phyloP scores from a whole-genome alignment of 2,329 filamentous ascomycete species.

The Exophiala viscosa region DNA sequence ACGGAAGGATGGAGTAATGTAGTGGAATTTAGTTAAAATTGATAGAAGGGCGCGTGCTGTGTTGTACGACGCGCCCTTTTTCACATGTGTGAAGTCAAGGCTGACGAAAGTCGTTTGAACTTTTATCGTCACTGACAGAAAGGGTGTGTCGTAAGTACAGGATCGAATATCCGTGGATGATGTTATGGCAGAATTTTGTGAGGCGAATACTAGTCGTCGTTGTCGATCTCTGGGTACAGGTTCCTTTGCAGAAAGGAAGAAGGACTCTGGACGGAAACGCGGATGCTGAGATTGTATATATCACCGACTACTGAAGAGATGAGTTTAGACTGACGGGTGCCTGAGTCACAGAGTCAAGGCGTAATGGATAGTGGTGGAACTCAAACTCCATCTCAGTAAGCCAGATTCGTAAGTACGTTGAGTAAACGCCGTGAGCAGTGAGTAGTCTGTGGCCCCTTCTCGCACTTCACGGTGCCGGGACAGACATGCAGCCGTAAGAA shows the following conservation, averaged over 20 bases:
- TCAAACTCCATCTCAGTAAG: conserved; percentile 8
- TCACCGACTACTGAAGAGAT: background rate
- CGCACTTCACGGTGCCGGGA: background rate
- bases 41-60: background rate
- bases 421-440: conserved; percentile 8
- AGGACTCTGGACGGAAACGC: background rate
- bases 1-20: conserved; percentile 12
- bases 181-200: conserved; percentile 13
- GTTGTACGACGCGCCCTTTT: background rate
- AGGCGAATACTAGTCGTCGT: background rate
- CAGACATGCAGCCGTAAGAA: background rate
- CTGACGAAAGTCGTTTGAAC: conserved; percentile 10
- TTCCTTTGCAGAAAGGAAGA: background rate
- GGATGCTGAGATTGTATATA: conserved; percentile 13
- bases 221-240: no score
- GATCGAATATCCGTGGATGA: no score
- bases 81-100: conserved; percentile 10
- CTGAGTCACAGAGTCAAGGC: conserved; percentile 17
- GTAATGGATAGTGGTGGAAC: background rate
- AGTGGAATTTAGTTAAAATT: background rate
- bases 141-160: background rate
- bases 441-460: no score
- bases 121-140: conserved; percentile 8
- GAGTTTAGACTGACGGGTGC: conserved; percentile 11
- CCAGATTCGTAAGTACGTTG: conserved; percentile 10